These are phyloP conservation scores for Venturia oleaginea DNA, from an alignment of 2,329 filamentous ascomycete species.

Conservation along the genomic window DNA sequence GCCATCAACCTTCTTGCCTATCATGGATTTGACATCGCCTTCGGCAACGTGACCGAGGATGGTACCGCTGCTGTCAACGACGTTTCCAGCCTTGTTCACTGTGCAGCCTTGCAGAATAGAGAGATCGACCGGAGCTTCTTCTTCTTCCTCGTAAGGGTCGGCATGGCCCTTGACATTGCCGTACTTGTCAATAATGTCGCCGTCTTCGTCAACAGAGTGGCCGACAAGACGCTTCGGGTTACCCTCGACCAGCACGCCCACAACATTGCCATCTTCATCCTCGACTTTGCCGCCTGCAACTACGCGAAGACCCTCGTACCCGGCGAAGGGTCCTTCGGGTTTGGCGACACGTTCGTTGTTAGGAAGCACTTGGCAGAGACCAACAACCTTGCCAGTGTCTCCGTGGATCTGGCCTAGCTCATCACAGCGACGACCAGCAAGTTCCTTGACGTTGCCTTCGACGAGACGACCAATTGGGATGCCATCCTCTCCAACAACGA, in stretches of 20 bases:
- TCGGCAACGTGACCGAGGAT: conserved; percentile 50
- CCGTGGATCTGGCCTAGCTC: conserved; percentile 48
- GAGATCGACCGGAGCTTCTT: conserved; percentile 43
- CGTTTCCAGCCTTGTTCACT: conserved; percentile 55
- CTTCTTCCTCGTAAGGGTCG: conserved; percentile 46
- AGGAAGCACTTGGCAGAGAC: conserved; percentile 49
- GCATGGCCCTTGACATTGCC: conserved; percentile 51
- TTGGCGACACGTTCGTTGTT: conserved; percentile 46
- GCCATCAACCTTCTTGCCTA: conserved; percentile 54
- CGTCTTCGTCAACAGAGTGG: conserved; percentile 69
- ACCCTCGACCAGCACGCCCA: conserved; percentile 62
- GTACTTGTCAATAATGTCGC: conserved; percentile 72
- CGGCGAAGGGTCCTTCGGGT: conserved; percentile 59
- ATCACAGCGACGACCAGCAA: conserved; percentile 47
- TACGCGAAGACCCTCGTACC: conserved; percentile 55
- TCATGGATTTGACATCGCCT: conserved; percentile 46
- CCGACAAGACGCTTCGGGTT: conserved; percentile 65
- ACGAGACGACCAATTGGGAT: conserved; percentile 48
- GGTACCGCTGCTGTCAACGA: conserved; percentile 50
- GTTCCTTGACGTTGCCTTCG: conserved; percentile 47
- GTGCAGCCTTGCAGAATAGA: conserved; percentile 52
- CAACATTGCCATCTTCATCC: conserved; percentile 68
- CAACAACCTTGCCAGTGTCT: conserved; percentile 47
- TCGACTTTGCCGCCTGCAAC: conserved; percentile 63
- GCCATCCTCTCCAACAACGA: conserved; percentile 44